These are phyloP conservation scores for Talaromyces amestolkiae DNA, from an alignment of 2,329 filamentous ascomycete genomes.

Conservation along the genomic window DNA sequence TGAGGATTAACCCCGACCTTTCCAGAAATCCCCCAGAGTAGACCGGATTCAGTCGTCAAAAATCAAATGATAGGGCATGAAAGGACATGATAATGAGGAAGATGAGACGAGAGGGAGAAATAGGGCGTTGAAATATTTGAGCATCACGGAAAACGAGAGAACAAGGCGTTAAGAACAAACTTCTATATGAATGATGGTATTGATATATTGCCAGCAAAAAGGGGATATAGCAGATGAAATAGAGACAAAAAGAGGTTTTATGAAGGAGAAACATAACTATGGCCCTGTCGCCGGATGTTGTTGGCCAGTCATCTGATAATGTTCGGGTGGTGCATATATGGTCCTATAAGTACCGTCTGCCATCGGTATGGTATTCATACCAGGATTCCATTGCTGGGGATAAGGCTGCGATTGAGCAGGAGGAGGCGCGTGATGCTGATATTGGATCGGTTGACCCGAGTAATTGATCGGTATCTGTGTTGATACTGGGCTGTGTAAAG, in stretches of 20 bases:
- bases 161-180: neutral
- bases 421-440: slow-evolving; percentile 16
- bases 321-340: slow-evolving; percentile 25
- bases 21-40: neutral
- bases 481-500: slow-evolving; percentile 27
- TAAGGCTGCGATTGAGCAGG: slow-evolving; percentile 23
- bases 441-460: slow-evolving; percentile 13
- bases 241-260: neutral
- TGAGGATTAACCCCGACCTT: neutral
- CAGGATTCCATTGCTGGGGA: slow-evolving; percentile 17
- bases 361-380: slow-evolving; percentile 23
- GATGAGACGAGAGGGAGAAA: neutral
- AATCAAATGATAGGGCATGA: neutral
- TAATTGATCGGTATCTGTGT: slow-evolving; percentile 30
- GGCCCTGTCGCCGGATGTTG: slow-evolving; percentile 26
- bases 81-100: neutral
- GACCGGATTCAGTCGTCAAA: slow-evolving; percentile 2
- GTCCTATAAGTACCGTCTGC: slow-evolving; percentile 35
- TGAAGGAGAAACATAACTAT: neutral
- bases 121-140: neutral
- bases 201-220: slow-evolving; percentile 1
- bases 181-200: slow-evolving; percentile 1
- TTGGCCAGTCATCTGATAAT: slow-evolving; percentile 16
- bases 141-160: neutral
- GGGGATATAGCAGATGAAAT: neutral